phyloP scores from a whole-genome alignment of 2,329 filamentous ascomycete species.

The Fusarium metavorans region DNA sequence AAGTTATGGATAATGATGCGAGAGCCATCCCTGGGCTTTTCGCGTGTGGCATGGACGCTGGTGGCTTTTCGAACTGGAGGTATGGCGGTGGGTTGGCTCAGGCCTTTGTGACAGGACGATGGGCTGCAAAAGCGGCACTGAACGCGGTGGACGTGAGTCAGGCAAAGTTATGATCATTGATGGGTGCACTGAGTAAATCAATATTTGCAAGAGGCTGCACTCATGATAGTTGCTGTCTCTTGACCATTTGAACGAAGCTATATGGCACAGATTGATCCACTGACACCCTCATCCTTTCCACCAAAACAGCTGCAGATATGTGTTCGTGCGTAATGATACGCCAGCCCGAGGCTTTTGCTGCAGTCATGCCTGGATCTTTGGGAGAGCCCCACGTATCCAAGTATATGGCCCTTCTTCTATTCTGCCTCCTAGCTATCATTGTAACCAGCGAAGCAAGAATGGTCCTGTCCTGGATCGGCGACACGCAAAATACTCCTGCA shows the following conservation, averaged over 20 bases:
- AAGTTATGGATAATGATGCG: conserved; percentile 8
- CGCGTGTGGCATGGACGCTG: conserved; percentile 28
- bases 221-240: conserved; percentile 14
- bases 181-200: neutral
- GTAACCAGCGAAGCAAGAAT: conserved; percentile 7
- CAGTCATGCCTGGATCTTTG: conserved; percentile 1
- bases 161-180: neutral
- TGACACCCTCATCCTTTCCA: conserved; percentile 8
- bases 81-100: conserved; percentile 26
- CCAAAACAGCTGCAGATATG: conserved; percentile 15
- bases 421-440: conserved; percentile 8
- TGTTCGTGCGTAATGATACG: conserved; percentile 17
- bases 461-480: conserved; percentile 2
- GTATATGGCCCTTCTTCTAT: conserved; percentile 2
- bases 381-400: conserved; percentile 5
- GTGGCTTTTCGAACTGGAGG: conserved; percentile 25
- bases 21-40: conserved; percentile 14
- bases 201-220: too few species aligned
- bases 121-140: conserved; percentile 14
- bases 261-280: conserved; percentile 24
- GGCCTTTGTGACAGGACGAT: conserved; percentile 24
- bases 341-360: conserved; percentile 11
- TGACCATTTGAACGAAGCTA: conserved; percentile 22
- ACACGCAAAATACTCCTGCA: conserved; percentile 12
- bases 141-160: neutral